These are phyloP conservation scores for Geotrichum klebahnii DNA, from an alignment of 1,139 yeast genomes.

Conservation along the genomic window DNA sequence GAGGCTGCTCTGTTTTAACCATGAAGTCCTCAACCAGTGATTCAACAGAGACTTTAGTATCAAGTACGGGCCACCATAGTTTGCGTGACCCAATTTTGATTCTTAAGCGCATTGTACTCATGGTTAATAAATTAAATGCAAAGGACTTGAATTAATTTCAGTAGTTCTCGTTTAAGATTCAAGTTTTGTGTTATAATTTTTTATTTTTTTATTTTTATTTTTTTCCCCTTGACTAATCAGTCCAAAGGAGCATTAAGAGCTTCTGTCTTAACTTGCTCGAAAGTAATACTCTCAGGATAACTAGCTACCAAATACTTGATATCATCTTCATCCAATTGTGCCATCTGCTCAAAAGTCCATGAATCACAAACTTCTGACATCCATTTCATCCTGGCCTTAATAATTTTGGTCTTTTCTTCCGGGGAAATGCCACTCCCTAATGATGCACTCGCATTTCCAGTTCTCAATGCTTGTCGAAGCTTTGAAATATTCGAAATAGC, in stretches of 20 bases:
- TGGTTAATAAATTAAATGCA: background rate
- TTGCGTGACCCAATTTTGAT: background rate
- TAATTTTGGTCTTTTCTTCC: slow-evolving; percentile 41
- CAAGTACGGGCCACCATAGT: slow-evolving; percentile 14
- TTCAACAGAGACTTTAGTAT: background rate
- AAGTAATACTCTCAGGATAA: slow-evolving; percentile 26
- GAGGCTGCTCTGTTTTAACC: background rate
- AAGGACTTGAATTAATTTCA: background rate
- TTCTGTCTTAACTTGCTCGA: slow-evolving; percentile 13
- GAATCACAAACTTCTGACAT: slow-evolving; percentile 62
- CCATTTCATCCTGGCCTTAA: slow-evolving; percentile 69
- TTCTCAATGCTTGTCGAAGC: slow-evolving; percentile 52
- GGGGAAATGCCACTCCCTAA: slow-evolving; percentile 47
- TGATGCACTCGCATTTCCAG: slow-evolving; percentile 16
- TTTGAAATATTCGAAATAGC: slow-evolving; percentile 64
- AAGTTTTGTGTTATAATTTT: background rate
- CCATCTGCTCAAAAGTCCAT: slow-evolving; percentile 59
- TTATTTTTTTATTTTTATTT: background rate
- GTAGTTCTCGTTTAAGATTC: background rate
- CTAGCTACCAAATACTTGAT: slow-evolving; percentile 31
- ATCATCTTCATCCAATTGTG: slow-evolving; percentile 36
- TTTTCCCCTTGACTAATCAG: background rate
- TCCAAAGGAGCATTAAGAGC: slow-evolving; percentile 19
- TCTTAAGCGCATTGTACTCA: slow-evolving; percentile 8
- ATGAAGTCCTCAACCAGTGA: background rate